Percentiles rank a stretch among this genome's conserved stretches.
phyloP scores from a whole-genome alignment of 352 stramenopile species.

The Saprolegnia diclina region DNA sequence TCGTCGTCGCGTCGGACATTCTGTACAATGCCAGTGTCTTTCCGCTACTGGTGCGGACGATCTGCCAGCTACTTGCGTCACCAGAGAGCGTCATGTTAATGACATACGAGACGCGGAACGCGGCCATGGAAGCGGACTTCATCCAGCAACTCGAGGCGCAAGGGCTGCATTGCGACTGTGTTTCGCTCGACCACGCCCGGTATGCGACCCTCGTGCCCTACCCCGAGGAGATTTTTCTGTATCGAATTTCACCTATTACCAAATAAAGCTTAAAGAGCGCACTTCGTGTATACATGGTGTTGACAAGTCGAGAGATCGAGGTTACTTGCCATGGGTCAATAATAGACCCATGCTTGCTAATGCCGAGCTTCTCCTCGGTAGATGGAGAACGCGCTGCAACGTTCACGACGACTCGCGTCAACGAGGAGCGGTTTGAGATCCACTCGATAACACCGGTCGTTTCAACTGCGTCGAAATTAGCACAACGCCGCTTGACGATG shows the following conservation, averaged over 20 bases:
- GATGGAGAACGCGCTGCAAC: too few relatives aligned
- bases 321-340: too few relatives aligned
- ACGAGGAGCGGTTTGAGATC: too few relatives aligned
- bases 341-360: too few relatives aligned
- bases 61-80: conserved; percentile 30
- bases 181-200: conserved; percentile 26
- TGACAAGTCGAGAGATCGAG: too few relatives aligned
- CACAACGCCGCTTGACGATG: too few relatives aligned
- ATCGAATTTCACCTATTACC: conserved; percentile 23
- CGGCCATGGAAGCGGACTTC: conserved; percentile 38
- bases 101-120: conserved; percentile 43
- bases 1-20: conserved; percentile 50
- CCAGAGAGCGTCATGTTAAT: conserved; percentile 37
- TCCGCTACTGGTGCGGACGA: conserved; percentile 36
- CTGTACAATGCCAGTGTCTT: conserved; percentile 42
- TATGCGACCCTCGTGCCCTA: conserved; percentile 37
- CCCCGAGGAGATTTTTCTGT: conserved; percentile 42
- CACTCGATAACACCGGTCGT: too few relatives aligned
- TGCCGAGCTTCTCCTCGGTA: too few relatives aligned
- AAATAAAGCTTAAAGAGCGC: too few relatives aligned
- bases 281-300: too few relatives aligned
- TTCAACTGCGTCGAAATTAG: too few relatives aligned
- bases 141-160: conserved; percentile 31
- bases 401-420: too few relatives aligned
- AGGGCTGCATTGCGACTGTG: conserved; percentile 32